Base-by-base conservation (phyloP, 768 basidiomycete genomes). In the Hemileccinum impolitum region DNA sequence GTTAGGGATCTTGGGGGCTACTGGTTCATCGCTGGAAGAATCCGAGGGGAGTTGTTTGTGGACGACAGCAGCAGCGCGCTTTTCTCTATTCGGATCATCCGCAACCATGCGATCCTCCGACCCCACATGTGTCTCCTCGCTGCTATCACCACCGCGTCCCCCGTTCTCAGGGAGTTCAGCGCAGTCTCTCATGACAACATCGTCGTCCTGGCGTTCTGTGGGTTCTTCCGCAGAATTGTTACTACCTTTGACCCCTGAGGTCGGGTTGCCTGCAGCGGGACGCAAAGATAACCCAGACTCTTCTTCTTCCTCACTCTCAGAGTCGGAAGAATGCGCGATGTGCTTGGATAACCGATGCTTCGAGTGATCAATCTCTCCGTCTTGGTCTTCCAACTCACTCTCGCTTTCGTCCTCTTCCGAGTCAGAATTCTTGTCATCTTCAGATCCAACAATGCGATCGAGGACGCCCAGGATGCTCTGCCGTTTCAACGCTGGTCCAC, bases 401-500 rank as follows among this genome's bases (percentile, higher is more conserved):
- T 74, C 70, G 17, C 68, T 71, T 39, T 74, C 72, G 14, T 70
- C 71, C 34, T 74, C 75, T 47, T 70, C 70, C 12, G 71, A 69
- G 9, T 67, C 63, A 15, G 60, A 49, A 18, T 75, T 65, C 36
- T 76, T 66, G 11, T 67, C 64, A 31, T 59, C 65, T 3, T 64
- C 61, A 10, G 62, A 40, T 12, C 53, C 70, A 59, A 53, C 54
- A 44, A 68, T 53, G 43, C 47, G 65, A 19, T 66, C 65, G 2
- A 72, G 48, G 19, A 71, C 54, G n/a, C 65, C 54, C 26, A 53
- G 18, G 18, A 62, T 39, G 25, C 47, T 62, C 37, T 51, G 48
- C 0, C 56, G 59, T 31, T 57, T 56, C 23, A 52, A 41, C n/a
- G 42, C 39, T 8, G 78, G 76, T 3, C 75, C 75, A 25, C 68